A percentile compares a stretch with the other conserved stretches of the same genome.
These are phyloP conservation scores for Tarenaya hassleriana DNA, from an alignment of 345 rosid species.

Conservation along the genomic window DNA sequence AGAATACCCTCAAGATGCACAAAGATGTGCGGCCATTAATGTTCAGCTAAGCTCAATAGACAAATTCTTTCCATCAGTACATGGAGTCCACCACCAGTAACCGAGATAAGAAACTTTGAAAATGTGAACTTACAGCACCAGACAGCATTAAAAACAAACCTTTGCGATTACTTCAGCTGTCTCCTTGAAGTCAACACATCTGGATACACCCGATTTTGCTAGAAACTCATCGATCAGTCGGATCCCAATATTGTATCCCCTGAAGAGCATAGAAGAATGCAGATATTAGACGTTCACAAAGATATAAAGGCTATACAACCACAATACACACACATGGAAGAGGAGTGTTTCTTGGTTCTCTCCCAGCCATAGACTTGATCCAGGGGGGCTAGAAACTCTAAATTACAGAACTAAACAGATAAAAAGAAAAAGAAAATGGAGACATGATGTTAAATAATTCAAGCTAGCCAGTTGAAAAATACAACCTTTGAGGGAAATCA, in stretches of 20 bases:
- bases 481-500: background rate
- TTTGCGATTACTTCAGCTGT: constrained; percentile 87
- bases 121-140: background rate
- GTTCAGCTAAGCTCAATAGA: too few relatives aligned
- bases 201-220: constrained; percentile 80
- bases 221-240: constrained; percentile 82
- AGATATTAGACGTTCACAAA: background rate
- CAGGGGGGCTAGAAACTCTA: background rate
- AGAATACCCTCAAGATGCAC: too few relatives aligned
- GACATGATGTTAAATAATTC: background rate
- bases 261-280: constrained; percentile 26
- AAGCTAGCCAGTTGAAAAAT: background rate
- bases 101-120: background rate
- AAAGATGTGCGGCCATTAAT: too few relatives aligned
- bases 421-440: background rate
- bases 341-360: background rate
- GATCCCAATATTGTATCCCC: constrained; percentile 91
- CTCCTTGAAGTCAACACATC: constrained; percentile 88
- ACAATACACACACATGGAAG: background rate
- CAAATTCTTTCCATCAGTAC: too few relatives aligned
- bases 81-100: background rate
- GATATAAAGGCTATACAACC: background rate
- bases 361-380: background rate
- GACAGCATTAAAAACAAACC: constrained; percentile 32
- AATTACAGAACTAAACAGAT: background rate